phyloP scores from a whole-genome alignment of 768 basidiomycete genomes.

The Strobilomyces confusus region DNA sequence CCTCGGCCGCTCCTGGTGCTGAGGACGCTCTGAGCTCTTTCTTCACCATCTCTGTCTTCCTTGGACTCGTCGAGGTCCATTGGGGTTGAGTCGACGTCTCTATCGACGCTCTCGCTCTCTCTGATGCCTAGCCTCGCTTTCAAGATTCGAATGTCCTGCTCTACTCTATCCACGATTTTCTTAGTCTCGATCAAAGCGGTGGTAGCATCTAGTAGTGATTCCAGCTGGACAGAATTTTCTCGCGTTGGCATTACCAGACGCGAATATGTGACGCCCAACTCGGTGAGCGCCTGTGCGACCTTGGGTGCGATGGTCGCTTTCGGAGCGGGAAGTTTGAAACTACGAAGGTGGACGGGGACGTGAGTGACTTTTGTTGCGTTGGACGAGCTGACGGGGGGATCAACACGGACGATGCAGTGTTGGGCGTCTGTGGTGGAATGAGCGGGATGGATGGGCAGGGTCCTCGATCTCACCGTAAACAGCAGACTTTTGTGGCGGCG shows the following conservation, averaged over 20 bases:
- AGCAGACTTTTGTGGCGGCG: constrained; percentile 50
- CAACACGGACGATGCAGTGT: constrained; percentile 72
- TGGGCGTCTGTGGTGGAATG: constrained; percentile 46
- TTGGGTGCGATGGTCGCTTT: constrained; percentile 73
- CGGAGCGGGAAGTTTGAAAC: constrained; percentile 77
- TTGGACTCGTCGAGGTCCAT: constrained; percentile 52
- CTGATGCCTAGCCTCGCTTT: constrained; percentile 57
- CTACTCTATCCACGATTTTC: constrained; percentile 78
- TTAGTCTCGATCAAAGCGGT: constrained; percentile 83
- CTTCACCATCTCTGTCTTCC: constrained; percentile 34
- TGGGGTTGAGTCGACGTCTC: constrained; percentile 36
- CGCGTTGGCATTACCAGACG: constrained; percentile 94
- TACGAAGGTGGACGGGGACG: constrained; percentile 78
- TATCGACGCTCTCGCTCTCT: constrained; percentile 41
- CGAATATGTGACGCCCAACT: constrained; percentile 67
- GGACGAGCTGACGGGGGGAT: constrained; percentile 41
- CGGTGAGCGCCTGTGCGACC: constrained; percentile 69
- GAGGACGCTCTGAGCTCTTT: constrained; percentile 61
- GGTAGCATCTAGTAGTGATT: constrained; percentile 69
- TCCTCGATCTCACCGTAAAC: constrained; percentile 47
- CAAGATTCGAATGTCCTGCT: constrained; percentile 76
- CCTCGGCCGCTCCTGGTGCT: constrained; percentile 53
- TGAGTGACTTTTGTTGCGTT: constrained; percentile 68
- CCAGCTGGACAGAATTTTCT: constrained; percentile 70
- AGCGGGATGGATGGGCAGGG: constrained; percentile 5